Percentiles rank a stretch among this genome's conserved stretches.
Conservation (phyloP, 176 grass and related monocot genomes). For the Avena insularis region DNA sequence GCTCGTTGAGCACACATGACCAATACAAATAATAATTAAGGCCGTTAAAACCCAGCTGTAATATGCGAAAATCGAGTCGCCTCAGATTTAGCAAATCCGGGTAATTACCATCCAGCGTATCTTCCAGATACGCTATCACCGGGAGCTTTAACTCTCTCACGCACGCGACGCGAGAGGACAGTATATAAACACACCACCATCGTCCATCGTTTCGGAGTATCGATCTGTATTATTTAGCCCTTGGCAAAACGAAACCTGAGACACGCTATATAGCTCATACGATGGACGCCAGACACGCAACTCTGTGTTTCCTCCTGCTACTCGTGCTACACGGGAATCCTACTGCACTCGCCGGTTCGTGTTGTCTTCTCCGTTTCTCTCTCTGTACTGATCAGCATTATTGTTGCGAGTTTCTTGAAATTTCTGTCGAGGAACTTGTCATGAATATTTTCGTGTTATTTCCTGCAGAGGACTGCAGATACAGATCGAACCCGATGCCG, state of each 20-base stretch:
- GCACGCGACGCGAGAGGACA: not conserved
- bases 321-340: not conserved
- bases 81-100: not conserved
- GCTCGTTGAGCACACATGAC: not conserved
- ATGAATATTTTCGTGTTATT: not conserved
- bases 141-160: not conserved
- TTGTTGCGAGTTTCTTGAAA: not conserved
- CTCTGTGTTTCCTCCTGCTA: not conserved
- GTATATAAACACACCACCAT: not conserved
- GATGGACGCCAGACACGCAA: not conserved
- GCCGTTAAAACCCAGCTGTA: not conserved
- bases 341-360: not conserved
- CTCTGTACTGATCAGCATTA: not conserved
- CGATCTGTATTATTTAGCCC: too few relatives aligned
- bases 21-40: not conserved
- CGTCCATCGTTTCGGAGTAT: not conserved
- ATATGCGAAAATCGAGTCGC: not conserved
- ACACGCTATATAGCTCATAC: too few relatives aligned
- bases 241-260: not conserved
- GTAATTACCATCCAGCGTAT: not conserved
- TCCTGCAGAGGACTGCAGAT: conserved; percentile 20
- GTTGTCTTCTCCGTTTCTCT: not conserved
- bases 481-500: not conserved
- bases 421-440: too few relatives aligned
- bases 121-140: not conserved